These are phyloP conservation scores for Murraya koenigii DNA, from an alignment of 345 rosid species.

Conservation along the genomic window DNA sequence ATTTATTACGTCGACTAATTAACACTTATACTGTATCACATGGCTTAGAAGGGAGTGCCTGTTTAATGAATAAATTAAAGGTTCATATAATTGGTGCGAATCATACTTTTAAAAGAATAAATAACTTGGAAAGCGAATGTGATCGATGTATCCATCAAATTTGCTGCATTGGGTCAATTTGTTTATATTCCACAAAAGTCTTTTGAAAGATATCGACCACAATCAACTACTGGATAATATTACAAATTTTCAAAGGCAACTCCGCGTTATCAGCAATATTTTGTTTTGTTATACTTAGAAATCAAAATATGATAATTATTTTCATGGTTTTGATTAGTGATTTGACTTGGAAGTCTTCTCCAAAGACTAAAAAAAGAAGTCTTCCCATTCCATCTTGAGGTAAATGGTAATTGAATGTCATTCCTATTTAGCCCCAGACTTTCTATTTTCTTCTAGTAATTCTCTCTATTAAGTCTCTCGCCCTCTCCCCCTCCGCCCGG, in stretches of 20 bases:
- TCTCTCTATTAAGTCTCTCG: neutral
- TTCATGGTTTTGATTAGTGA: neutral
- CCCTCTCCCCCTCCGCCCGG: too few species aligned
- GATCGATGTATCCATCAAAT: neutral
- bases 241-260: conserved; percentile 6
- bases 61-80: neutral
- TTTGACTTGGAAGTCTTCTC: conserved; percentile 39
- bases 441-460: neutral
- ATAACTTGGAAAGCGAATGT: too few species aligned
- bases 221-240: neutral
- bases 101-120: neutral
- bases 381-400: neutral
- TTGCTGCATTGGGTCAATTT: conserved; percentile 18
- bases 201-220: neutral
- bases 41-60: neutral
- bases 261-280: conserved; percentile 17
- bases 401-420: neutral
- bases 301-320: neutral
- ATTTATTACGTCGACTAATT: too few species aligned
- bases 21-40: neutral
- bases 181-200: conserved; percentile 6
- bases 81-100: neutral
- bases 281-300: neutral
- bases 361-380: conserved; percentile 5
- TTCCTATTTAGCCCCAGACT: neutral